Conservation (phyloP, 148 eudicot genomes). For the Fagopyrum tataricum region DNA sequence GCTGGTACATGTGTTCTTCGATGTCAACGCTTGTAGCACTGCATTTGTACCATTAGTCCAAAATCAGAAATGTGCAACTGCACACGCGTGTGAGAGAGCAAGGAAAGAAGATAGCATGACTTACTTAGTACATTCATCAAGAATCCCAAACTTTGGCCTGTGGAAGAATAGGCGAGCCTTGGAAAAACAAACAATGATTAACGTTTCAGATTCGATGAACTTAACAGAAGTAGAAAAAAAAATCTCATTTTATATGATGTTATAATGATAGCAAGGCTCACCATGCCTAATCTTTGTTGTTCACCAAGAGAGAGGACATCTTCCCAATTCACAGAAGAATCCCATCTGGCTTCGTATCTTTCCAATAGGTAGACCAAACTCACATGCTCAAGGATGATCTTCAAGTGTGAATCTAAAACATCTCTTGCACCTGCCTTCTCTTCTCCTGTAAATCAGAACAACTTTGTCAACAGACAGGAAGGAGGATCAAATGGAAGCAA, state of each 20-base stretch:
- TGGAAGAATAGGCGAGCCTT: constrained; percentile 98
- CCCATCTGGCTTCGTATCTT: constrained; percentile 79
- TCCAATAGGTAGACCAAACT: constrained; percentile 69
- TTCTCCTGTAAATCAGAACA: constrained; percentile 35
- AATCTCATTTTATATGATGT: neutral
- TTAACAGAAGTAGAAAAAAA: too few species aligned
- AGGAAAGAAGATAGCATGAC: constrained; percentile 12
- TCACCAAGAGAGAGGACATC: constrained; percentile 93
- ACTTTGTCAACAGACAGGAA: neutral
- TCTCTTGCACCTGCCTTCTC: constrained; percentile 21
- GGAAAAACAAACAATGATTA: constrained; percentile 14
- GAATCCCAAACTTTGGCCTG: constrained; percentile 90
- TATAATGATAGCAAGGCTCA: constrained; percentile 25
- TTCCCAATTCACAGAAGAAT: constrained; percentile 77
- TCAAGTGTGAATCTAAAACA: constrained; percentile 51
- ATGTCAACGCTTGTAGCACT: constrained; percentile 99
- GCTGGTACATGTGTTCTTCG: constrained; percentile 87
- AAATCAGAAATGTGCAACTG: neutral
- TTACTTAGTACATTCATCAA: constrained; percentile 97
- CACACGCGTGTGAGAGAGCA: neutral
- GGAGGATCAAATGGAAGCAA: neutral
- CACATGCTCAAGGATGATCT: constrained; percentile 66
- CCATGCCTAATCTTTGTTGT: constrained; percentile 97
- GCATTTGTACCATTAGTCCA: constrained; percentile 10
- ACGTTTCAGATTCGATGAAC: constrained; percentile 6